Conservation (phyloP, 75 land plant species). For the Picea sitchensis region DNA sequence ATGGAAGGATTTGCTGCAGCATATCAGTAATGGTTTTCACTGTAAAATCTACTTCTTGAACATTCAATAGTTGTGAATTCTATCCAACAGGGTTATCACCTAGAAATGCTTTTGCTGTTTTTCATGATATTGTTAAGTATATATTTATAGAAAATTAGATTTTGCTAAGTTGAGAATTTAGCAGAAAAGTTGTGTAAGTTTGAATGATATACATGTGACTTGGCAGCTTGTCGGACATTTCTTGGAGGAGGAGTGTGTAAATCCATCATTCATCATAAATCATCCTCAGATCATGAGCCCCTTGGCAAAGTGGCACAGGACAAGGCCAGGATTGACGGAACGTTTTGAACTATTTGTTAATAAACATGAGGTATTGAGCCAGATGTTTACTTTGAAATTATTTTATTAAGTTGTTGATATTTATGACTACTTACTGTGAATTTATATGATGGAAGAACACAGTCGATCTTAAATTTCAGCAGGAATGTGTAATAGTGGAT, state of each 20-base stretch:
- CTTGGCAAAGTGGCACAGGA: constrained; percentile 91
- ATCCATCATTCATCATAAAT: constrained; percentile 91
- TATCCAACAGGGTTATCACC: not conserved
- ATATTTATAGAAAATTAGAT: not conserved
- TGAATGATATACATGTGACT: not conserved
- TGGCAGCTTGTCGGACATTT: constrained; percentile 94
- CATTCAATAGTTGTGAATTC: not conserved
- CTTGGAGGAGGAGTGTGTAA: constrained; percentile 83
- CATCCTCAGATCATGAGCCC: constrained; percentile 98
- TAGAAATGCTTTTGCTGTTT: not conserved
- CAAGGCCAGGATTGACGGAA: constrained; percentile 77
- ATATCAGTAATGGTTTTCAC: not conserved
- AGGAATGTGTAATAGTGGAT: not conserved
- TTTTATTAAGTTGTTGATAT: not conserved
- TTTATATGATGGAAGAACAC: not conserved
- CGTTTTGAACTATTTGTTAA: constrained; percentile 92
- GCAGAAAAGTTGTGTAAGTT: not conserved
- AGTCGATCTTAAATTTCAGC: not conserved
- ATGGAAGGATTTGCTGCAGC: not conserved
- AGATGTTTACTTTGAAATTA: not conserved
- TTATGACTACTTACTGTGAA: not conserved
- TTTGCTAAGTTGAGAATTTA: not conserved
- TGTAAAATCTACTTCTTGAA: not conserved
- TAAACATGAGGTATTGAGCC: constrained; percentile 75
- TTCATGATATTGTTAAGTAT: not conserved